Percentiles rank a stretch among this genome's conserved stretches.
phyloP scores from a whole-genome alignment of 2,329 filamentous ascomycete species.

The Monascus ruber region DNA sequence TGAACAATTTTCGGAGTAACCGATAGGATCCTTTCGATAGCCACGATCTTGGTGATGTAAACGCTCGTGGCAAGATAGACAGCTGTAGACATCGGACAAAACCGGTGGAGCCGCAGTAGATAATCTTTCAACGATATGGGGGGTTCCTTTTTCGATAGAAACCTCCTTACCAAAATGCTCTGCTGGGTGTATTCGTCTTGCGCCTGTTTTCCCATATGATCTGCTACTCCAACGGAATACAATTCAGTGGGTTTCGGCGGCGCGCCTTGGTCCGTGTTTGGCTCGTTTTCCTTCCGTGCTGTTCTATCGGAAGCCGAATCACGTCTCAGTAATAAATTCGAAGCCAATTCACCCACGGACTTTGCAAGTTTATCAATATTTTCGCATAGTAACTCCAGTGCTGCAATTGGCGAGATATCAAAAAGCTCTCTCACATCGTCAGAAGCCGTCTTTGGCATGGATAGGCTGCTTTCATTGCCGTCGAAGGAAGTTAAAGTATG shows the following conservation, averaged over 20 bases:
- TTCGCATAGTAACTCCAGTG: slow-evolving; percentile 66
- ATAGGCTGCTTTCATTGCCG: slow-evolving; percentile 1
- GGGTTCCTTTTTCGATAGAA: slow-evolving; percentile 80
- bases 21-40: slow-evolving; percentile 64
- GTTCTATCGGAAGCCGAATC: slow-evolving; percentile 44
- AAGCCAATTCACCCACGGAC: slow-evolving; percentile 55
- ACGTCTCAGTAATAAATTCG: slow-evolving; percentile 44
- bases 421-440: slow-evolving; percentile 38
- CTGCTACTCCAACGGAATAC: slow-evolving; percentile 24
- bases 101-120: slow-evolving; percentile 72
- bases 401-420: slow-evolving; percentile 58
- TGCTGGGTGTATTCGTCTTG: slow-evolving; percentile 69
- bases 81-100: slow-evolving; percentile 85
- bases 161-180: slow-evolving; percentile 77
- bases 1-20: slow-evolving; percentile 80
- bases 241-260: slow-evolving; percentile 18
- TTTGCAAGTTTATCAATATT: slow-evolving; percentile 46
- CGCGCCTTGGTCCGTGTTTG: slow-evolving; percentile 11
- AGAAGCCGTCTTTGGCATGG: background rate
- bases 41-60: slow-evolving; percentile 74
- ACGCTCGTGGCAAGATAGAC: slow-evolving; percentile 83
- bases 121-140: slow-evolving; percentile 77
- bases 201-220: slow-evolving; percentile 49
- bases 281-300: slow-evolving; percentile 15
- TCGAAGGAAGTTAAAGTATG: background rate